A percentile compares a stretch with the other conserved stretches of the same genome.
These are phyloP conservation scores for Xeromyces bisporus DNA, from an alignment of 495 filamentous ascomycete genomes.

Conservation along the genomic window DNA sequence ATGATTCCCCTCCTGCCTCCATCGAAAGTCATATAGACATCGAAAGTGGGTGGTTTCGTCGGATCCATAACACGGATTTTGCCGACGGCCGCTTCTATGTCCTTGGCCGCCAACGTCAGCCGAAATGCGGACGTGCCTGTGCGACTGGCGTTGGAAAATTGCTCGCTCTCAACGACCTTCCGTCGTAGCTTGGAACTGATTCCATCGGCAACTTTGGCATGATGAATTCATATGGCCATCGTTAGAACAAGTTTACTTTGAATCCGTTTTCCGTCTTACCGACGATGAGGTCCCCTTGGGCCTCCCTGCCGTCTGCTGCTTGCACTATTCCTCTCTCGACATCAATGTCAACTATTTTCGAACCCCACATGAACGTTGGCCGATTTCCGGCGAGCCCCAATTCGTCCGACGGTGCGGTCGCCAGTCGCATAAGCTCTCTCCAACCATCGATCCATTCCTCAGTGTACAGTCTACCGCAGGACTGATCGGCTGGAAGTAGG, in stretches of 20 bases:
- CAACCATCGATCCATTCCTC: neutral
- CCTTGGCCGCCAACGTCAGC: neutral
- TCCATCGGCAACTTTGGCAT: neutral
- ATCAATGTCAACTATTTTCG: neutral
- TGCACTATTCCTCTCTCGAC: neutral
- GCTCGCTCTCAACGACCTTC: neutral
- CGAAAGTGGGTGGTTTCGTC: neutral
- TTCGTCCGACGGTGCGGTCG: neutral
- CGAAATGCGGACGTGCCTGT: neutral
- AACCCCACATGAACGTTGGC: neutral
- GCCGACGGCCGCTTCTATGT: neutral
- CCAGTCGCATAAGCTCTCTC: neutral
- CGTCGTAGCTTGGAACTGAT: neutral
- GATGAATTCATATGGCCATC: too few species aligned
- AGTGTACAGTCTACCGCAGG: neutral
- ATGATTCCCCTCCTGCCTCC: neutral
- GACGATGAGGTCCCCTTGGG: neutral
- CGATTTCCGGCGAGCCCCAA: neutral
- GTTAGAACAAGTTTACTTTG: too few species aligned
- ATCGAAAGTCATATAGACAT: neutral
- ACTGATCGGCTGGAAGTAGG: neutral
- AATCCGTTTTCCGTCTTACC: neutral
- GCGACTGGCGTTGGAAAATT: neutral
- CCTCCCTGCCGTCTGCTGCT: neutral
- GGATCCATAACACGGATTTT: neutral